Percentiles rank a stretch among this genome's conserved stretches.
phyloP scores from a whole-genome alignment of 805 yeast species.

The Cephaloascus albidus region DNA sequence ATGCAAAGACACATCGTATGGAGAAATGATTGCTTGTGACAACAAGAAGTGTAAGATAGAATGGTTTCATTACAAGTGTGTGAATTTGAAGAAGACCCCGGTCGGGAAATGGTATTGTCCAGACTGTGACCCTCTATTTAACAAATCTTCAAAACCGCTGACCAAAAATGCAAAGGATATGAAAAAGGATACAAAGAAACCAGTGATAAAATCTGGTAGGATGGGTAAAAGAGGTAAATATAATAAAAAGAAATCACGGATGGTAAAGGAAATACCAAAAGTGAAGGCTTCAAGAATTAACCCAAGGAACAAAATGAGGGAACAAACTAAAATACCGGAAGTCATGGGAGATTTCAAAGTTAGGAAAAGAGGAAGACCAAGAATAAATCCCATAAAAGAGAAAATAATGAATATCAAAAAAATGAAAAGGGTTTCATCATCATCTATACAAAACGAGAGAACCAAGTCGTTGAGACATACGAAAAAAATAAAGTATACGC shows the following conservation, averaged over 20 bases:
- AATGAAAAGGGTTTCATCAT: slow-evolving; percentile 4
- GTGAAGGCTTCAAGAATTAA: too few species aligned
- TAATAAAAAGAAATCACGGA: too few species aligned
- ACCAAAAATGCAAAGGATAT: too few species aligned
- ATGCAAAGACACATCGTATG: slow-evolving; percentile 33
- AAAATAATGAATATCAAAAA: slow-evolving; percentile 1
- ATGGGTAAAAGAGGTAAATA: too few species aligned
- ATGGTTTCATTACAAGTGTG: slow-evolving; percentile 41
- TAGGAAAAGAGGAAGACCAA: slow-evolving; percentile 2
- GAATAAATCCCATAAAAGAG: not conserved
- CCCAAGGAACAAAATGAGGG: too few species aligned
- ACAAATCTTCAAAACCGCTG: too few species aligned
- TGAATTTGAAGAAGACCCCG: slow-evolving; percentile 35
- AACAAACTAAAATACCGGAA: slow-evolving; percentile 5
- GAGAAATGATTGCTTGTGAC: slow-evolving; percentile 39
- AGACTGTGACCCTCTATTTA: too few species aligned
- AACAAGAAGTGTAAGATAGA: slow-evolving; percentile 36
- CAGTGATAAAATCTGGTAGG: too few species aligned
- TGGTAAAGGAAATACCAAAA: too few species aligned
- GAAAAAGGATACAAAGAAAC: too few species aligned
- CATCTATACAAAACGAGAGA: too few species aligned
- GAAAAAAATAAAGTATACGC: not conserved
- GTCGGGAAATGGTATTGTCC: slow-evolving; percentile 41
- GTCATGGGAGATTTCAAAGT: slow-evolving; percentile 2
- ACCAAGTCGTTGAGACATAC: not conserved